These are phyloP conservation scores for Colletotrichum tropicicola DNA, from an alignment of 2,329 filamentous ascomycete species.

Conservation along the genomic window DNA sequence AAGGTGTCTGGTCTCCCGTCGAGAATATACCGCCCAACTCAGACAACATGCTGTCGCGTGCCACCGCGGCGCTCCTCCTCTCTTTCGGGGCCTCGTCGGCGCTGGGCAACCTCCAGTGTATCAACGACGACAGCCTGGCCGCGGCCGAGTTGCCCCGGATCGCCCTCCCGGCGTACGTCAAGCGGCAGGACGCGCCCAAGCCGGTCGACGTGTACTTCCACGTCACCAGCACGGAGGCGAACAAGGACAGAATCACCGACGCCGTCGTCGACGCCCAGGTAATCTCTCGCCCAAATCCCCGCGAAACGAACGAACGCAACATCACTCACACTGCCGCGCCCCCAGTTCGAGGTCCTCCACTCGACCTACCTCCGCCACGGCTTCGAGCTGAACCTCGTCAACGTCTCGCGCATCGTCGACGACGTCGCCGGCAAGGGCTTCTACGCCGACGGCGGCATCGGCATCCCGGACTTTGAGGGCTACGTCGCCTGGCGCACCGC, in stretches of 20 bases:
- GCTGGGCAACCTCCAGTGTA: conserved; percentile 1
- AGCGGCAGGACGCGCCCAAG: conserved; percentile 14
- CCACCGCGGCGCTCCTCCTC: not conserved
- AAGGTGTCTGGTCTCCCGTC: not conserved
- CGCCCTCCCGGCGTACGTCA: not conserved
- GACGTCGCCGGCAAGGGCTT: conserved; percentile 17
- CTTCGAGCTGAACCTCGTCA: conserved; percentile 20
- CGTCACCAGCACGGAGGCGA: conserved; percentile 61
- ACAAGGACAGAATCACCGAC: conserved; percentile 13
- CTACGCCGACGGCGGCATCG: conserved; percentile 10
- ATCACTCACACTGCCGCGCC: not conserved
- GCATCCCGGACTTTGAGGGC: conserved; percentile 17
- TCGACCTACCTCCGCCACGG: conserved; percentile 21
- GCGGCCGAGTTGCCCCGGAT: not conserved
- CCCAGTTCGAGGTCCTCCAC: conserved; percentile 19
- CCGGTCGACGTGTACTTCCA: conserved; percentile 53
- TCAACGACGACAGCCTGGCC: conserved; percentile 8
- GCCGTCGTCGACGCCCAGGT: conserved; percentile 19
- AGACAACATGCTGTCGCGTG: not conserved
- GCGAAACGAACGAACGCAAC: not conserved
- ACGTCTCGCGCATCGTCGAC: conserved; percentile 24
- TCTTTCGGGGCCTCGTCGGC: not conserved
- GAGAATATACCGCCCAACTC: not conserved
- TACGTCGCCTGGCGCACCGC: conserved; percentile 31
- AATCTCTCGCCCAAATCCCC: not conserved